Conservation (phyloP, 371 early-diverging fungal species). For the Capillidium rhysosporum region DNA sequence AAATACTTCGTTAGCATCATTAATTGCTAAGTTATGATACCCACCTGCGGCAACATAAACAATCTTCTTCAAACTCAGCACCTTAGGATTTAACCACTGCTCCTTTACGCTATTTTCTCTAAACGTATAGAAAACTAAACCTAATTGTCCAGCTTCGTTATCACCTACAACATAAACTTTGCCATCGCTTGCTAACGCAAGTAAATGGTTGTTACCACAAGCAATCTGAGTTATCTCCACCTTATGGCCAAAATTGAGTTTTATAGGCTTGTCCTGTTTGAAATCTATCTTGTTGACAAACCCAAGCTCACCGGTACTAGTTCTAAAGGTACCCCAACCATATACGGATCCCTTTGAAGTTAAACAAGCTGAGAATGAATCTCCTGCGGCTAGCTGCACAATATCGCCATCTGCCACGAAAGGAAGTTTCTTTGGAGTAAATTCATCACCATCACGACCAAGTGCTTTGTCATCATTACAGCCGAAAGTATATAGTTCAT, state of each 20-base stretch:
- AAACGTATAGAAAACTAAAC: neutral
- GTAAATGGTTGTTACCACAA: neutral
- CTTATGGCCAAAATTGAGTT: slow-evolving; percentile 6
- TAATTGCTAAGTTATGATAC: slow-evolving; percentile 70
- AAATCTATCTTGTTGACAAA: slow-evolving; percentile 36
- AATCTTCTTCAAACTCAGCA: slow-evolving; percentile 22
- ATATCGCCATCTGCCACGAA: slow-evolving; percentile 48
- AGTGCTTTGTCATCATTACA: slow-evolving; percentile 97
- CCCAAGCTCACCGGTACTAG: slow-evolving; percentile 43
- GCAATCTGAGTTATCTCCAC: neutral
- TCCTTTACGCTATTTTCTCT: neutral
- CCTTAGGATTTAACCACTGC: slow-evolving; percentile 5
- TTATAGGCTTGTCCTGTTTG: slow-evolving; percentile 21
- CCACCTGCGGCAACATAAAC: slow-evolving; percentile 71
- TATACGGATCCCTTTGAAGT: slow-evolving; percentile 69
- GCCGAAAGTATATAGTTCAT: slow-evolving; percentile 85
- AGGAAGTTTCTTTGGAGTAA: slow-evolving; percentile 3
- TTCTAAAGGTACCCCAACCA: slow-evolving; percentile 88
- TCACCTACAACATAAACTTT: slow-evolving; percentile 2
- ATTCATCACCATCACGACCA: slow-evolving; percentile 55
- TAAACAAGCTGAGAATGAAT: slow-evolving; percentile 80
- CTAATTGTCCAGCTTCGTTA: slow-evolving; percentile 5
- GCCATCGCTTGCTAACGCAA: slow-evolving; percentile 8
- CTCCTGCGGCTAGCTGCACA: slow-evolving; percentile 81
- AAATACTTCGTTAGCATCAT: slow-evolving; percentile 39